Conservation (phyloP, 1,284 basidiomycete species). For the Naganishia sp. region DNA sequence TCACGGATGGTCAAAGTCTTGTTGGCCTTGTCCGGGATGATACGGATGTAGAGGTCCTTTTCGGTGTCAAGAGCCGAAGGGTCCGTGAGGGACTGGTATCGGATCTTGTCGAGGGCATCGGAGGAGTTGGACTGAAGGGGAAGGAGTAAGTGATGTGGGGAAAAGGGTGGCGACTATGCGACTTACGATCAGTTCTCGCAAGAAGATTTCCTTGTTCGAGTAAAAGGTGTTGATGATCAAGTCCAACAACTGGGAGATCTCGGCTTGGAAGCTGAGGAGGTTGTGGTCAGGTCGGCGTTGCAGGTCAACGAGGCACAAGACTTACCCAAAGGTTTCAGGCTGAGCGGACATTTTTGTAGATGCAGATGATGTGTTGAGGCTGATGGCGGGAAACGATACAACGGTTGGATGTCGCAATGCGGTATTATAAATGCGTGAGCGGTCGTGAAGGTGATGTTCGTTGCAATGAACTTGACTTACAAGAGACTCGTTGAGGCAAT, state of each 20-base stretch:
- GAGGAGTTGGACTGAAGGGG: conserved; percentile 56
- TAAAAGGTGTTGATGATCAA: conserved; percentile 83
- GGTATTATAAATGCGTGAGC: conserved; percentile 28
- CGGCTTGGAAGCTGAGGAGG: conserved; percentile 65
- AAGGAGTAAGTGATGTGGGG: background rate
- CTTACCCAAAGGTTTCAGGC: conserved; percentile 48
- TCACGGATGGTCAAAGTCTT: conserved; percentile 90
- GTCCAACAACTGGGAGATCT: conserved; percentile 81
- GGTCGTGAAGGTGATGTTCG: conserved; percentile 9
- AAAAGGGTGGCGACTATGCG: background rate
- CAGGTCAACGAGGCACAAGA: background rate
- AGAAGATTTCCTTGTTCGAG: conserved; percentile 98
- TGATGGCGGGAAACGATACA: conserved; percentile 9
- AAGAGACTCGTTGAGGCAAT: conserved; percentile 25
- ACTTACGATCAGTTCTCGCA: conserved; percentile 77
- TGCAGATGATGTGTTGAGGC: conserved; percentile 21
- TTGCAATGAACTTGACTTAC: conserved; percentile 19
- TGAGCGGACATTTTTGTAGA: conserved; percentile 39
- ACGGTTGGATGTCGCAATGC: conserved; percentile 11
- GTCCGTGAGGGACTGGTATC: conserved; percentile 83
- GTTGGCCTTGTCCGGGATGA: conserved; percentile 93
- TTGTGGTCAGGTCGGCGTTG: background rate
- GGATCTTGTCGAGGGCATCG: conserved; percentile 96
- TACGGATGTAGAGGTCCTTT: conserved; percentile 89
- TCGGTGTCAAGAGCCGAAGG: conserved; percentile 79